These are phyloP conservation scores for Penicillium hordei DNA, from an alignment of 2,329 filamentous ascomycete species.

Conservation along the genomic window DNA sequence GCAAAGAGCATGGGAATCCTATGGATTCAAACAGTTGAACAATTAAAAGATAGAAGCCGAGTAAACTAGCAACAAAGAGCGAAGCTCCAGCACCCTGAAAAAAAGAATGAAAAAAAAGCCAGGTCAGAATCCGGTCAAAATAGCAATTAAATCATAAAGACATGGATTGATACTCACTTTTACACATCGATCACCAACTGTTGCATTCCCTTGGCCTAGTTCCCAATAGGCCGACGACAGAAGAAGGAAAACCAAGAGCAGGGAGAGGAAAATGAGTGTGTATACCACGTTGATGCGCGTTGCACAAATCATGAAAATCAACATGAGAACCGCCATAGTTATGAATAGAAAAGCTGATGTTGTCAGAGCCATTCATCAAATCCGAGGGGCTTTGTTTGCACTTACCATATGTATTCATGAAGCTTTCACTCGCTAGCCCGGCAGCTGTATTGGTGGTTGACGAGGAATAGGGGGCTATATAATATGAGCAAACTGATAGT, in stretches of 20 bases:
- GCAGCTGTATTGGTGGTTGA: slow-evolving; percentile 26
- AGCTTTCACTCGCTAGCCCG: slow-evolving; percentile 23
- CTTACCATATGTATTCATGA: slow-evolving; percentile 29
- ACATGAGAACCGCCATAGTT: slow-evolving; percentile 64
- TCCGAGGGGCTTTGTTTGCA: fast-evolving
- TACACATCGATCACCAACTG: slow-evolving; percentile 31
- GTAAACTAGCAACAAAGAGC: slow-evolving; percentile 49
- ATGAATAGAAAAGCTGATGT: slow-evolving; percentile 58
- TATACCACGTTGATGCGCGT: slow-evolving; percentile 72
- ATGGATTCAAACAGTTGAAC: slow-evolving; percentile 55
- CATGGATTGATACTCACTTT: slow-evolving; percentile 19
- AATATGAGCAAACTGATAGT: background rate
- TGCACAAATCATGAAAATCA: slow-evolving; percentile 68
- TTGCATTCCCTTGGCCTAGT: slow-evolving; percentile 45
- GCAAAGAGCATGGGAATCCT: slow-evolving; percentile 55
- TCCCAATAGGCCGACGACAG: slow-evolving; percentile 63
- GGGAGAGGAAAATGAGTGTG: slow-evolving; percentile 65
- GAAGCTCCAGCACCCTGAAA: slow-evolving; percentile 51
- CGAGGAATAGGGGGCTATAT: slow-evolving; percentile 28
- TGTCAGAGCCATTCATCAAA: background rate
- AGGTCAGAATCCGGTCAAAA: background rate
- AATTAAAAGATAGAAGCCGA: slow-evolving; percentile 56
- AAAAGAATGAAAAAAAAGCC: background rate
- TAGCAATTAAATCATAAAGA: background rate
- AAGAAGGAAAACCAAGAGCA: slow-evolving; percentile 60